Evolutionary conservation across 805 yeast genomes (phyloP), one percentile per base, ranked within the genome.

Genomic region (Komagataella pseudopastoris): DNA sequence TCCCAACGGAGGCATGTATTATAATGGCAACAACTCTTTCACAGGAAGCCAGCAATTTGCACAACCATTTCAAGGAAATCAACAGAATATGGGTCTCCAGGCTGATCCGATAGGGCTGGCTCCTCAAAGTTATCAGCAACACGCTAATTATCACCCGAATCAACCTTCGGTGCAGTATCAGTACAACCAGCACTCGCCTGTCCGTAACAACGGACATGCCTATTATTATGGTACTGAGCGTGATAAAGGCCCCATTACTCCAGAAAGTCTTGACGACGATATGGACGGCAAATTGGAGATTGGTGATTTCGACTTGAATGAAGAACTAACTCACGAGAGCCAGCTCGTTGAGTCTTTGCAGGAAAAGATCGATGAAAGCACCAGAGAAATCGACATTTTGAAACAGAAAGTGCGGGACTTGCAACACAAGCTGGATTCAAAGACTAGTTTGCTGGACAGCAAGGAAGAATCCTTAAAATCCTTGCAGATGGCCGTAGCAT

Each of bases 191-290:
- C 39, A 30, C 6, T 30, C 39, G 14, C 39, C 39, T 30, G 39
- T 30, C n/a, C 39, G 39, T 3, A 30, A 12, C 14, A 30, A 3
- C 8, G 39, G 12, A 10, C 5, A 10, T 20, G 20, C 20, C 49
- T 30, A 30, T 30, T 30, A 12, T 4, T 30, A 30, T 30, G 39
- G 14, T 5, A 45, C 20, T 18, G 14, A 10, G n/a, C 47, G 14
- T 45, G 23, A 18, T 45, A 14, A 43, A 14, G 60, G 59, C 2
- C 55, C 55, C 23, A 56, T 60, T 23, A 50, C 52, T 17, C 54
- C 64, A 1, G 60, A 62, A 50, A 63, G 62, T 8, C 39, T 30
- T 30, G 39, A 30, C 5, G 39, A 12, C 10, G 39, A 30, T 30
- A 10, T 6, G 39, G 39, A 30, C 14, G 39, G 39, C 2, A 30